Evolutionary conservation across 2,329 filamentous ascomycete species (phyloP), one percentile per base, ranked within the genome.

Genomic region (Aspergillus proliferans): DNA sequence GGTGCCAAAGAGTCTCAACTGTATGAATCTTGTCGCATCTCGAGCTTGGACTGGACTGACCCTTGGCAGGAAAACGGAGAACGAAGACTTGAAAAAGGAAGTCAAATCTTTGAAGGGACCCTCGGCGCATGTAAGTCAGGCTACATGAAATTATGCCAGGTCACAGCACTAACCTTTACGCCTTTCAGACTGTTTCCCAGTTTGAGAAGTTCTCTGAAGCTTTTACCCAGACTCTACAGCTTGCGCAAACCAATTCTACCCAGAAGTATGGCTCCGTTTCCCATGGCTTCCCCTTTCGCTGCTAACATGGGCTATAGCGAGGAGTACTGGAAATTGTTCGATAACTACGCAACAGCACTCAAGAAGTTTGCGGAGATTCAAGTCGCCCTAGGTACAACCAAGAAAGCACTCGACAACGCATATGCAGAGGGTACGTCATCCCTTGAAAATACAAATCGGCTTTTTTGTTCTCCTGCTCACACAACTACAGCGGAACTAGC

Each of bases 261-360:
- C 67, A 71, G 53, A 67, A 63, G 68, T 70, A 59, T 48, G 47
- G 3, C 19, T 21, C 5, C 6, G 10, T 19, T 24, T n/a, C 19
- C 24, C 19, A 3, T n/a, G 19, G 21, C 21, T 18, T 22, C 15
- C 15, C n/a, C 33, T 42, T 28, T 15, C 40, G 33, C 21, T 40
- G 39, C 56, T 62, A 52, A 64, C 50, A 18, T 21, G n/a, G 12
- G n/a, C 8, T 46, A 7, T 43, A 69, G 67, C 49, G 67, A 70
- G 41, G 65, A 70, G 24, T 70, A 70, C 48, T 70, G 66, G 64
- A 71, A 69, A 51, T 43, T 72, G 42, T 71, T 70, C 49, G 67
- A 71, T 12, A 65, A 67, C 41, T 71, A 68, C 48, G 64, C 68
- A 3, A 55, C 57, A 5, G 51, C 64, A 28, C 64, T 69, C 21